Base-by-base conservation (phyloP, 371 early-diverging fungal genomes). In the Mortierella sp. region DNA sequence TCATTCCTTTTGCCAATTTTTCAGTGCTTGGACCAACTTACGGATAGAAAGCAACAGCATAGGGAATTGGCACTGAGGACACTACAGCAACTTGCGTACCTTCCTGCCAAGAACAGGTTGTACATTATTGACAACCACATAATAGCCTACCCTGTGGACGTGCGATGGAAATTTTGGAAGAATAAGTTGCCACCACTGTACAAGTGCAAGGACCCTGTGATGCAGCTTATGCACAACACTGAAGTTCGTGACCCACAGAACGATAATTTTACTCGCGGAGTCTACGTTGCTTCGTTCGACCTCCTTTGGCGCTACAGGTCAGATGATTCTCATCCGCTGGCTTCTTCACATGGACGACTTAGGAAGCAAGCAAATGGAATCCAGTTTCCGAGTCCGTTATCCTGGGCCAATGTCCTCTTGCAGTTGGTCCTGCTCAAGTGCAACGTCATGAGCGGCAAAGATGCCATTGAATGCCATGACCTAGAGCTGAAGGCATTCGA, bases 231-330 rank as follows among this genome's bases (percentile, higher is more conserved):
- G n/a, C 39, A 30, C 4, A 8, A 15, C 2, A 17, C 44, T 4
- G 15, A 51, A 0, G 15, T 9, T 7, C 28, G 34, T 11, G 51
- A 68, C 6, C 41, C 49, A 3, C 21, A 26, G 11, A 61, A 50
- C 6, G 61, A 50, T 4, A 56, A 64, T 32, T 69, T 61, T 21
- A 31, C 42, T 12, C 51, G 57, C 4, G 62, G 56, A 23, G 9
- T 69, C 1, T 69, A 37, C 39, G 62, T 69, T 7, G 56, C 69
- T 14, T 49, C 56, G n/a, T 56, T 61, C 34, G 51, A 50, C 15
- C 32, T 61, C 32, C 26, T 69, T 17, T 62, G 70, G 62, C n/a
- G 14, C 5, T 24, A 42, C n/a, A 28, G 11, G 12, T 21, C 30
- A 15, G 32, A 57, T 24, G 7, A 6, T 23, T n/a, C 7, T 8